Evolutionary conservation across 1,284 basidiomycete species (phyloP).

Genomic region (Marasmius sp.): DNA sequence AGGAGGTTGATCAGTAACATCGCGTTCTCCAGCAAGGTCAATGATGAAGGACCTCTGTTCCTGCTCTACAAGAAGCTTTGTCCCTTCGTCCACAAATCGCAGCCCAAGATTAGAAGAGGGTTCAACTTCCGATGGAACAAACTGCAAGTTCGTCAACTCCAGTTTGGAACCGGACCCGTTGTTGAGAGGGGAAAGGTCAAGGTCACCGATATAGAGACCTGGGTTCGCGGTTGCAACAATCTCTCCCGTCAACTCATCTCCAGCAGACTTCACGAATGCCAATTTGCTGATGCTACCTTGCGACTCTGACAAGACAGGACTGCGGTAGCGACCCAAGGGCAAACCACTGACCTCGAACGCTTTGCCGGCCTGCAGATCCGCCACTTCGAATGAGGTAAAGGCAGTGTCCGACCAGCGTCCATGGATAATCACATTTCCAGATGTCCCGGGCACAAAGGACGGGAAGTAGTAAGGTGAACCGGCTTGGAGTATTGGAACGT

Average conservation of each 20-base stretch:
- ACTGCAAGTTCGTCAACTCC: slow-evolving; percentile 31
- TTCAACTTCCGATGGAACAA: slow-evolving; percentile 47
- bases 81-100: slow-evolving; percentile 48
- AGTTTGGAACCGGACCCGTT: slow-evolving; percentile 29
- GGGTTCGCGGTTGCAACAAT: slow-evolving; percentile 60
- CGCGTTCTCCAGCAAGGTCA: slow-evolving; percentile 46
- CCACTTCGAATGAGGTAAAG: slow-evolving; percentile 66
- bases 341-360: slow-evolving; percentile 55
- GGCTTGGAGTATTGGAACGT: slow-evolving; percentile 49
- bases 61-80: slow-evolving; percentile 60
- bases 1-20: slow-evolving; percentile 48
- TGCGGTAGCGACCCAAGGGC: slow-evolving; percentile 64
- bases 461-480: slow-evolving; percentile 66
- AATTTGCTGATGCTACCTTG: slow-evolving; percentile 42
- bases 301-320: slow-evolving; percentile 53
- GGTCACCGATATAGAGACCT: slow-evolving; percentile 63
- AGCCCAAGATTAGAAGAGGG: slow-evolving; percentile 42
- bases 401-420: slow-evolving; percentile 65
- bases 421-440: slow-evolving; percentile 54
- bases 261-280: slow-evolving; percentile 63
- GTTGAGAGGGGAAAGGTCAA: slow-evolving; percentile 44
- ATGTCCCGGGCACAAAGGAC: slow-evolving; percentile 54
- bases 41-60: slow-evolving; percentile 50
- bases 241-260: slow-evolving; percentile 59
- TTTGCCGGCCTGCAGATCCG: slow-evolving; percentile 45